Evolutionary conservation across 2,329 filamentous ascomycete species (phyloP).

Genomic region (Hypoxylon sp.): DNA sequence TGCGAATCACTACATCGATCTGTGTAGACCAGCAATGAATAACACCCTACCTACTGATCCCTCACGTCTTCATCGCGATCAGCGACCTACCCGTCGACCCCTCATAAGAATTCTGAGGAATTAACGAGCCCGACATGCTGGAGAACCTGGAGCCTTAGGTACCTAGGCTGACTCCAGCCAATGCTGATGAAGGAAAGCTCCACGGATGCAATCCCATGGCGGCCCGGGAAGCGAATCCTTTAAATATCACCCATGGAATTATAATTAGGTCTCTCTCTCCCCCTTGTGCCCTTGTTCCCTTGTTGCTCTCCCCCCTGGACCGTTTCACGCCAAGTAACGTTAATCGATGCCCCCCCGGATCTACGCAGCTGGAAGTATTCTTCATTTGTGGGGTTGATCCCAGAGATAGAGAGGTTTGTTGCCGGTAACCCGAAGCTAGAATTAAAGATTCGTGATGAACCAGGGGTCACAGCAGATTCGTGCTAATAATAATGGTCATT

Average conservation of each 20-base stretch:
- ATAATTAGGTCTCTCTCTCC: constrained; percentile 24
- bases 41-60: background rate
- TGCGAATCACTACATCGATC: background rate
- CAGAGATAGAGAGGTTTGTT: constrained; percentile 1
- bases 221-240: constrained; percentile 33
- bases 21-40: background rate
- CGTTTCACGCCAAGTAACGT: constrained; percentile 39
- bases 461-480: too few species aligned
- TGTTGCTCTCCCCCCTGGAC: background rate
- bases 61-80: background rate
- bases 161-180: constrained; percentile 9
- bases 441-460: too few species aligned
- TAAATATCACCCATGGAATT: constrained; percentile 22
- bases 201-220: constrained; percentile 17
- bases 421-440: constrained; percentile 39
- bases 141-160: constrained; percentile 11
- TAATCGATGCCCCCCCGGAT: constrained; percentile 34
- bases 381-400: constrained; percentile 38
- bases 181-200: constrained; percentile 3
- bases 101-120: constrained; percentile 1
- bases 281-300: background rate
- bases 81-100: background rate
- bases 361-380: constrained; percentile 13
- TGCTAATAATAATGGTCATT: too few species aligned
- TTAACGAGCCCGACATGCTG: constrained; percentile 12